Evolutionary conservation across 345 rosid species (phyloP).

Genomic region (Populus deltoides): DNA sequence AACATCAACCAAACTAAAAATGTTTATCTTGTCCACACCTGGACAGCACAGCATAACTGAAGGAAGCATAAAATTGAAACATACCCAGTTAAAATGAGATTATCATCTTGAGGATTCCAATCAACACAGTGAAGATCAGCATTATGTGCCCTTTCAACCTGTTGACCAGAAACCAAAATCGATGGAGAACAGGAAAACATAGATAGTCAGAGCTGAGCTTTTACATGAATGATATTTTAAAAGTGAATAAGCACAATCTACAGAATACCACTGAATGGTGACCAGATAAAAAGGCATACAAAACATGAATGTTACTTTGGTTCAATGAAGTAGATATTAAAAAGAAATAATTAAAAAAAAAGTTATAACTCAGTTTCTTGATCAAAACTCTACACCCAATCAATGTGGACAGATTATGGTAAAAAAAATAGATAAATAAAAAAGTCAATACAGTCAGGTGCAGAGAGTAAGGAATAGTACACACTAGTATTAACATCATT

Average conservation of each 20-base stretch:
- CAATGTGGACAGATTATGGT: not conserved
- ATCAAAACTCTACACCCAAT: not conserved
- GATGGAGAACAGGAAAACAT: not conserved
- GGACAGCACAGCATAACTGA: not conserved
- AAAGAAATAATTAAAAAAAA: not conserved
- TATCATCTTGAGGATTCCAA: conserved; percentile 90
- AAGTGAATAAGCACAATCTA: not conserved
- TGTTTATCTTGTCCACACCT: not conserved
- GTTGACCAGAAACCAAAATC: conserved; percentile 7
- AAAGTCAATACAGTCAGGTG: not conserved
- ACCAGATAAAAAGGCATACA: not conserved
- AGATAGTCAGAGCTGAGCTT: not conserved
- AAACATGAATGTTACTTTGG: not conserved
- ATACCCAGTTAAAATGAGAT: conserved; percentile 92
- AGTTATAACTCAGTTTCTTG: not conserved
- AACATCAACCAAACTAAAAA: not conserved
- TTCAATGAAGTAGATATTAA: not conserved
- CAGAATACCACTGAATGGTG: not conserved
- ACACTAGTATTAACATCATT: not conserved
- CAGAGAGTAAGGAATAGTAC: not conserved
- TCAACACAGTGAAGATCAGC: conserved; percentile 99
- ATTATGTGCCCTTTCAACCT: conserved; percentile 95
- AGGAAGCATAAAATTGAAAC: conserved; percentile 9
- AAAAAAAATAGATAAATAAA: not conserved
- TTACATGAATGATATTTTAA: not conserved